Evolutionary conservation across 148 eudicot genomes (phyloP).

Genomic region (Heliamphora exappendiculata): DNA sequence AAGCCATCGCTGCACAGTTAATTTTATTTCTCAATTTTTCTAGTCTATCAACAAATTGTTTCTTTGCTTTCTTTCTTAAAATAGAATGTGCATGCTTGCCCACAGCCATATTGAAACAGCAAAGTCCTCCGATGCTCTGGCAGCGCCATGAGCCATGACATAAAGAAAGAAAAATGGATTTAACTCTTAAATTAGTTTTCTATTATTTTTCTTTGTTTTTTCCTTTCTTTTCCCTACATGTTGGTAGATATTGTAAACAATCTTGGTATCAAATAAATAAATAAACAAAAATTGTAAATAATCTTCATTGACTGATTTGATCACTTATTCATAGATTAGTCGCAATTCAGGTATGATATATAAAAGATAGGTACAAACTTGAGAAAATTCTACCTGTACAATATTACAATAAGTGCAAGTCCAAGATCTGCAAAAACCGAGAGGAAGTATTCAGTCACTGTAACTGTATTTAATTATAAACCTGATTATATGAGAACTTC

Average conservation of each 20-base stretch:
- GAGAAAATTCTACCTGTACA: slow-evolving; percentile 54
- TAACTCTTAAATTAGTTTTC: neutral
- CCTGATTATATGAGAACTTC: neutral
- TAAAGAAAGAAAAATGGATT: neutral
- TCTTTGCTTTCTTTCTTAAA: too few species aligned
- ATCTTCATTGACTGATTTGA: neutral
- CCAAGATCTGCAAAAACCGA: slow-evolving; percentile 51
- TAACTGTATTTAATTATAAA: neutral
- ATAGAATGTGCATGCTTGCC: neutral
- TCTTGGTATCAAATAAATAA: too few species aligned
- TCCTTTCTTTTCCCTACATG: too few species aligned
- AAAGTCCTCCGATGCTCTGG: neutral
- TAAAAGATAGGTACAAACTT: slow-evolving; percentile 10
- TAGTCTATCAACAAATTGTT: too few species aligned
- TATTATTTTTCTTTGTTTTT: neutral
- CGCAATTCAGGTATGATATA: neutral
- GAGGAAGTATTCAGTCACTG: slow-evolving; percentile 15
- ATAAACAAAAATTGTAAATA: neutral
- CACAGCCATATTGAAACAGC: neutral
- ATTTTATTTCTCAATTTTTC: neutral
- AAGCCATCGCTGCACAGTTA: neutral
- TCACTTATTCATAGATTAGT: too few species aligned
- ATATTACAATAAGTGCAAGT: slow-evolving; percentile 74
- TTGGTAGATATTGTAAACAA: too few species aligned
- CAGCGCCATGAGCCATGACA: neutral